Base-by-base conservation (phyloP, 2,329 filamentous ascomycete species). In the Botrytis aclada region DNA sequence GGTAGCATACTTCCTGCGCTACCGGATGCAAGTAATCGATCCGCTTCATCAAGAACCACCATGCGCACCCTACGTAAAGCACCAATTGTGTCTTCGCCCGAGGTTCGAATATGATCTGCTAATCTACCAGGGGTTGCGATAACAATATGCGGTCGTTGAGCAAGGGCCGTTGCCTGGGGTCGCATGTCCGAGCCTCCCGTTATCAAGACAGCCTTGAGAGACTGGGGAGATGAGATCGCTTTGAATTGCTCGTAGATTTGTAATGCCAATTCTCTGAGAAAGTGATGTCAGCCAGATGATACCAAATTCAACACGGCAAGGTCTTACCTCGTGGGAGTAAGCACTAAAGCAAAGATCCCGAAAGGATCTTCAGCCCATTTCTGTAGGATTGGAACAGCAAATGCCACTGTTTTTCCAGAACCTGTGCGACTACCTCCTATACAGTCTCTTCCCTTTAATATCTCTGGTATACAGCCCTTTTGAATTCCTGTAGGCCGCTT, bases 201-300 rank as follows among this genome's bases (percentile, higher is more conserved):
- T 60, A 99, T 88, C n/a, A 99, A 87, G 62, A 95, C 86, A 6
- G 92, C 90, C 82, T 97, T 97, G 77, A 99, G 88, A 72, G 91
- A 92, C 79, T 97, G 94, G 0, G 93, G 92, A 6, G 94, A 90
- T 4, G 94, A 95, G 72, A 99, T 94, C 22, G 96, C 96, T 80
- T 94, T 94, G 84, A 98, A 91, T 82, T 99, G 96, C 83, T 99
- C 96, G 81, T 92, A 97, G 67, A 99, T 98, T 81, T 99, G 96
- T 34, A 98, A 88, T 6, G 96, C 96, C 73, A 99, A 88, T 84
- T 99, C 96, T 78, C 93, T 89, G 73, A 76, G 22, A 32, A n/a
- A 73, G 10, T 71, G 60, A 66, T 39, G 67, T 79, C 73, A 78
- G 74, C 69, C 37, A 69, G 56, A 66, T 54, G 25, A 66, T 45